Conservation (phyloP, 1,284 basidiomycete genomes). For the Cystobasidium sp. region DNA sequence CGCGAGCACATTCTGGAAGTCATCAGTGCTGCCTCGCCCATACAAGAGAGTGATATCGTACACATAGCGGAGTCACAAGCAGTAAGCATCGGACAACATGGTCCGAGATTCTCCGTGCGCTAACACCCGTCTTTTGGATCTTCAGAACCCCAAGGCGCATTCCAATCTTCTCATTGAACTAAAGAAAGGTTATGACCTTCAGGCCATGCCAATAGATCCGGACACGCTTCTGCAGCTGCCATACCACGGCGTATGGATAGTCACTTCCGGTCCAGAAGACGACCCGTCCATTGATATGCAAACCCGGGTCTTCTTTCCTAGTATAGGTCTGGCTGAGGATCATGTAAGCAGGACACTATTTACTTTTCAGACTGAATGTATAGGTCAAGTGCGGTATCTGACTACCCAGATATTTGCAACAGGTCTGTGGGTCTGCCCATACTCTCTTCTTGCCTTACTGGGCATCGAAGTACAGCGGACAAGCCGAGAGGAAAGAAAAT, state of each 20-base stretch:
- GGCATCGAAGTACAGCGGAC: background rate
- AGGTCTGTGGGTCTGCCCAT: constrained; percentile 28
- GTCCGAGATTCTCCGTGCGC: too few relatives aligned
- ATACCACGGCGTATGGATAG: constrained; percentile 14
- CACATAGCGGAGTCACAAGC: background rate
- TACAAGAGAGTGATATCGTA: background rate
- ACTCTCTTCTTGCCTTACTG: constrained; percentile 26
- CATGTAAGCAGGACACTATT: background rate
- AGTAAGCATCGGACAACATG: background rate
- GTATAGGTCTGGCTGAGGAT: constrained; percentile 18
- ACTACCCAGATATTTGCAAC: background rate
- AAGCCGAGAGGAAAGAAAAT: background rate
- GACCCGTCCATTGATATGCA: constrained; percentile 13
- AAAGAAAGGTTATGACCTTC: background rate
- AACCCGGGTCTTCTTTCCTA: constrained; percentile 16
- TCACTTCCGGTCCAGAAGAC: background rate
- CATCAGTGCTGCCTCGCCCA: background rate
- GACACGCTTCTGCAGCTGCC: background rate
- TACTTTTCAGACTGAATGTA: too few relatives aligned
- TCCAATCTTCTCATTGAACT: constrained; percentile 1
- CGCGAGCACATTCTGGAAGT: background rate
- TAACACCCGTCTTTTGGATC: background rate
- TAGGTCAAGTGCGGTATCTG: too few relatives aligned
- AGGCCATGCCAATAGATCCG: constrained; percentile 1
- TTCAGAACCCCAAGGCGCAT: background rate